Evolutionary conservation across 495 filamentous ascomycete species (phyloP), one percentile per base, ranked within the genome.

Genomic region (Xylaria curta): DNA sequence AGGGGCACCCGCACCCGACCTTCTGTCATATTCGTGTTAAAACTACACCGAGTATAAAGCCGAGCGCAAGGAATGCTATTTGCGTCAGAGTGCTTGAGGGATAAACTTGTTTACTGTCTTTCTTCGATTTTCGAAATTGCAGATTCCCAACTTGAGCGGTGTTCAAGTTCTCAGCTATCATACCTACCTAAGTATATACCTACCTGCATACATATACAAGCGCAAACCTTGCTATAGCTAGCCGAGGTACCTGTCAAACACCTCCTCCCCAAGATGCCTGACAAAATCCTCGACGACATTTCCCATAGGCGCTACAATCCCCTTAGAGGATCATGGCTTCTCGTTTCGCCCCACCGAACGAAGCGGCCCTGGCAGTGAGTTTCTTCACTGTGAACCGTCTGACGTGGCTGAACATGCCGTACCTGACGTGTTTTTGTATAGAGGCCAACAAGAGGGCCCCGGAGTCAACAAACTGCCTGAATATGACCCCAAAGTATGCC

Each of bases 331-430:
- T 94, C 91, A 42, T 96, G 94, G 90, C 85, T 99, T 66, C 85
- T 99, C 17, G 96, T 98, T 19, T 98, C 96, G 10, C 96, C 96
- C 51, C 96, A 99, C 81, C 86, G 96, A 66, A 97, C 94, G 70
- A 97, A 98, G 87, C 88, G 96, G 69, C 96, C 96, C 75, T 99
- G 96, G 96, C 96, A 98, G 96, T 98, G 84, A 89, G 94, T 88
- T 15, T 64, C 21, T 70, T 31, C 53, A 19, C 47, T 40, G 51
- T 19, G 49, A 33, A 21, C 28, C 4, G 24, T 24, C 13, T 67
- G 46, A 44, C 36, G 31, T 56, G 9, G 56, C 70, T 56, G 33
- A 58, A 17, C 53, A 26, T 70, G 38, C 10, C 19, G 28, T 71
- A 31, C 38, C 75, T 78, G n/a, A 56, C 47, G 26, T 47, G 38